Evolutionary conservation across 176 grass and related monocot genomes (phyloP).

Genomic region (Musa beccarii): DNA sequence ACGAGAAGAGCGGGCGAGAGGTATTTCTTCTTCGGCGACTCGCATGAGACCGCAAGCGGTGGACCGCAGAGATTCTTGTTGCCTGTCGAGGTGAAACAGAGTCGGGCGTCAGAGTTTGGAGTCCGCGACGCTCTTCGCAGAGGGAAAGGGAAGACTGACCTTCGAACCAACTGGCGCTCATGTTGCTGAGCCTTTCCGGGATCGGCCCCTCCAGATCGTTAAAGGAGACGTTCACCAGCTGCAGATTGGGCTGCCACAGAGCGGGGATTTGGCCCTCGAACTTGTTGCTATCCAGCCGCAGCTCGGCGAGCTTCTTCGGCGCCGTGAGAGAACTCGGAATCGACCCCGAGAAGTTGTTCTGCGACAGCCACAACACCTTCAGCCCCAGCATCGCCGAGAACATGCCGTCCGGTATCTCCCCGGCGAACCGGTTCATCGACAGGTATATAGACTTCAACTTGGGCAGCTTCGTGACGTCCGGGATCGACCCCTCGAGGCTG

Average conservation of each 20-base stretch:
- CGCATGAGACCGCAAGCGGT: conserved; percentile 26
- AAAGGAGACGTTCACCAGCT: conserved; percentile 30
- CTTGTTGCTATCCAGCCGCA: conserved; percentile 35
- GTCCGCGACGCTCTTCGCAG: neutral
- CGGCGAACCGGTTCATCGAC: conserved; percentile 36
- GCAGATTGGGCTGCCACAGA: conserved; percentile 23
- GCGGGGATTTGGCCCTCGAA: conserved; percentile 48
- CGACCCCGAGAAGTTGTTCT: conserved; percentile 46
- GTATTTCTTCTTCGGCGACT: neutral
- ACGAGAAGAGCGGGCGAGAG: conserved; percentile 19
- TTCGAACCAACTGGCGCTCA: conserved; percentile 28
- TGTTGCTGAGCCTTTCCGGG: conserved; percentile 28
- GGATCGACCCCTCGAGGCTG: conserved; percentile 47
- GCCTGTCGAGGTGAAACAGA: conserved; percentile 18
- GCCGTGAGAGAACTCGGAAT: conserved; percentile 49
- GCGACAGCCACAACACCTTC: conserved; percentile 34
- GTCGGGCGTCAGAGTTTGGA: neutral
- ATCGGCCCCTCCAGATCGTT: conserved; percentile 59
- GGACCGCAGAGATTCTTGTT: conserved; percentile 56
- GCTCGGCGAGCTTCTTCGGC: conserved; percentile 20
- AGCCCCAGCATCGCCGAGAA: conserved; percentile 38
- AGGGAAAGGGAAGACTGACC: conserved; percentile 33
- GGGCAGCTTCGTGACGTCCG: conserved; percentile 36
- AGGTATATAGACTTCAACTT: conserved; percentile 49
- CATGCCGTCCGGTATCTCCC: conserved; percentile 34